A percentile compares a stretch with the other conserved stretches of the same genome.
Evolutionary conservation across 192 early-diverging fungal species (phyloP).

Genomic region (Kappamyces sp.): DNA sequence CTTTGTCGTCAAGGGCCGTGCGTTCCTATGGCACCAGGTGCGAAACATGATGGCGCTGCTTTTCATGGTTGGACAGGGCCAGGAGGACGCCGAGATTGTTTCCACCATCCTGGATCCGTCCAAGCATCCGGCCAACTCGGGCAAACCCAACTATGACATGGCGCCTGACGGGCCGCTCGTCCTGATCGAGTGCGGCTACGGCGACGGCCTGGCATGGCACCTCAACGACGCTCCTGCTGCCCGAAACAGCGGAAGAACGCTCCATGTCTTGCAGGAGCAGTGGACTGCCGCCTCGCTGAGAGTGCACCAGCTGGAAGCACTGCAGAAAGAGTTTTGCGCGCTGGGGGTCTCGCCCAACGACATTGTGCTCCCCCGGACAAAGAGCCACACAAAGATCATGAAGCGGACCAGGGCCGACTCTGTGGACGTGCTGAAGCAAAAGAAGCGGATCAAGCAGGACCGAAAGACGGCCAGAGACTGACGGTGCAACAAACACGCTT

Average conservation of each 20-base stretch:
- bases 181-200: constrained; percentile 78
- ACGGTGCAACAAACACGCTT: too few relatives aligned
- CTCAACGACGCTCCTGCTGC: background rate
- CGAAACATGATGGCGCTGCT: constrained; percentile 92
- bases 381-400: background rate
- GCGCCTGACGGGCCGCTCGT: constrained; percentile 85
- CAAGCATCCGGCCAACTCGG: constrained; percentile 32
- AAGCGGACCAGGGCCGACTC: background rate
- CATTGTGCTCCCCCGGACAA: too few relatives aligned
- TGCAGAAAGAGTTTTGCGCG: background rate
- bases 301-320: background rate
- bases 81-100: constrained; percentile 69
- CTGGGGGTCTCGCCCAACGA: background rate
- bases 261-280: background rate
- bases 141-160: constrained; percentile 88
- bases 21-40: constrained; percentile 98
- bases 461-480: too few relatives aligned
- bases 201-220: constrained; percentile 24
- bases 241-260: background rate
- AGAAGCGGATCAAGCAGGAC: too few relatives aligned
- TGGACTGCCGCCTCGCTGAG: background rate
- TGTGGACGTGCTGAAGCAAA: background rate
- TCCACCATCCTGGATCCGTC: constrained; percentile 61
- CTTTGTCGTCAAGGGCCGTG: constrained; percentile 74
- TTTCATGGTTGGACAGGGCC: constrained; percentile 73